phyloP scores from a whole-genome alignment of 2,329 filamentous ascomycete genomes.

The Didymosphaeria variabile region DNA sequence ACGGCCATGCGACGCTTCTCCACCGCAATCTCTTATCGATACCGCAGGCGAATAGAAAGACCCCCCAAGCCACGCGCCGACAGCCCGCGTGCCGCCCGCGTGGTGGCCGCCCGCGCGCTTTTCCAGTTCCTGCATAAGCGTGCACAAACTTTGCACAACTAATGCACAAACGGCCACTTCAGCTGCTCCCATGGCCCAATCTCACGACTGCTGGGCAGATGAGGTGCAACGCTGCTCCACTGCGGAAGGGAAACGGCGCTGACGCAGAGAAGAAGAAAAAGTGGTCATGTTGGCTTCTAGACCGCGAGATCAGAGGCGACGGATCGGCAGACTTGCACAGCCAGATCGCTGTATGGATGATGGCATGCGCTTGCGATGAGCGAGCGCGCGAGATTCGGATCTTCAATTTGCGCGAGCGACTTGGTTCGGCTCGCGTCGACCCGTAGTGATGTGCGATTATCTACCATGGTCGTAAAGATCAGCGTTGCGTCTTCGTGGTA shows the following conservation, averaged over 20 bases:
- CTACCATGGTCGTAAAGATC: too few species aligned
- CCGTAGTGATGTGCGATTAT: not conserved
- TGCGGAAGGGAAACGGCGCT: not conserved
- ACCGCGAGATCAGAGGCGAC: not conserved
- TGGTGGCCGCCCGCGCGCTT: constrained; percentile 11
- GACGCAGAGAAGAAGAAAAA: not conserved
- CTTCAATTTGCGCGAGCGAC: not conserved
- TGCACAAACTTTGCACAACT: constrained; percentile 16
- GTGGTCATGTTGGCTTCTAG: not conserved
- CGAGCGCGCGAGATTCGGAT: not conserved
- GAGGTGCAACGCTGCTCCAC: not conserved
- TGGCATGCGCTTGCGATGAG: not conserved
- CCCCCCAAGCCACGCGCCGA: not conserved
- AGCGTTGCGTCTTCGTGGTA: not conserved
- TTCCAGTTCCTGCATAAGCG: constrained; percentile 18
- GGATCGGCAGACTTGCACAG: not conserved
- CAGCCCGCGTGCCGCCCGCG: not conserved
- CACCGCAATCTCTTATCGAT: constrained; percentile 15
- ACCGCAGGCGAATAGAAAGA: constrained; percentile 8
- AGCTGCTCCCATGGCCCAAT: too few species aligned
- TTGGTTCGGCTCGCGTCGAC: constrained; percentile 8
- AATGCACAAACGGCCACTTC: not conserved
- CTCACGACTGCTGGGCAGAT: not conserved
- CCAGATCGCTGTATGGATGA: not conserved
- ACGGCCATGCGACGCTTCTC: not conserved